phyloP scores from a whole-genome alignment of 331 rosid species.

The Prunus yedoensis region DNA sequence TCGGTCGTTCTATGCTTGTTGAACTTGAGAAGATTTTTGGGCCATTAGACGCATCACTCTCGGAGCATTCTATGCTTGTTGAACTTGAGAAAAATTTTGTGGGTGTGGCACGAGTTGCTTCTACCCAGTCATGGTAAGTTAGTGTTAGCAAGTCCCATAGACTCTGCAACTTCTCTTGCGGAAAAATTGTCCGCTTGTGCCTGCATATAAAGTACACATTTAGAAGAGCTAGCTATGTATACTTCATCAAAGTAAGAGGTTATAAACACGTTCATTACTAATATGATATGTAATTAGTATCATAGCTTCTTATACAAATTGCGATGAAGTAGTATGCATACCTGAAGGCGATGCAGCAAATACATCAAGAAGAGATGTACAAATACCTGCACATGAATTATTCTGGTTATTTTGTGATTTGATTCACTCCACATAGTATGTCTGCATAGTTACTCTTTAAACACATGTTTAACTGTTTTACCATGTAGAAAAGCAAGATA shows the following conservation, averaged over 20 bases:
- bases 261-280: neutral
- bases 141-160: conserved; percentile 82
- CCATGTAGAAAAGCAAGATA: conserved; percentile 76
- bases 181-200: conserved; percentile 76
- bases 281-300: neutral
- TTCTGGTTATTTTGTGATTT: conserved; percentile 32
- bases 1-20: neutral
- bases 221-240: neutral
- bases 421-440: conserved; percentile 14
- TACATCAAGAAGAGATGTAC: conserved; percentile 97
- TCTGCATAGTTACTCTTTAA: conserved; percentile 3
- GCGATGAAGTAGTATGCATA: conserved; percentile 21
- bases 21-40: neutral
- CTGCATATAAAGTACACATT: conserved; percentile 38
- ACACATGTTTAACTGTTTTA: conserved; percentile 34
- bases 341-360: conserved; percentile 97
- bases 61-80: no score
- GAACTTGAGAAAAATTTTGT: no score
- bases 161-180: conserved; percentile 77
- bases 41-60: no score
- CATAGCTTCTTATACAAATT: neutral
- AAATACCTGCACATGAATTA: conserved; percentile 68
- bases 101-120: neutral
- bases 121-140: conserved; percentile 52
- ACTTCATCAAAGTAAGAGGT: neutral